A percentile compares a stretch with the other conserved stretches of the same genome.
Evolutionary conservation across 306 rosid species (phyloP).

Genomic region (Canavalia gladiata): DNA sequence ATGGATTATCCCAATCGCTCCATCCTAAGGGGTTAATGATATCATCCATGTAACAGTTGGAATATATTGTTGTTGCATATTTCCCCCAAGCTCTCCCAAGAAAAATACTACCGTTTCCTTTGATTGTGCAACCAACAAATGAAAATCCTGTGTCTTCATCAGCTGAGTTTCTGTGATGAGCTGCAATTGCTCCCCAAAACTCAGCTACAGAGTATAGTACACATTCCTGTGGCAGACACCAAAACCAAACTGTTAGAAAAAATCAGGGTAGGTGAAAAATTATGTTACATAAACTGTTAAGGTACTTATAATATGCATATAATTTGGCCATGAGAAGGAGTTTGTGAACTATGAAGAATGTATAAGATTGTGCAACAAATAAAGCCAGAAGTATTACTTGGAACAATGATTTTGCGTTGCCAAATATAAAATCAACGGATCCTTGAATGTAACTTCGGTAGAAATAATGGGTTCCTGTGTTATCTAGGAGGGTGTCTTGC

Average conservation of each 20-base stretch:
- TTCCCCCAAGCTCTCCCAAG: constrained; percentile 86
- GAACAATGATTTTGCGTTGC: constrained; percentile 67
- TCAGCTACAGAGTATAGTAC: constrained; percentile 59
- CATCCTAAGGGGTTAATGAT: constrained; percentile 68
- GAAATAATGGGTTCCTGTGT: constrained; percentile 69
- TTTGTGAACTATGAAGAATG: neutral
- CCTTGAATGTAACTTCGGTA: constrained; percentile 71
- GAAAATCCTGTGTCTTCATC: constrained; percentile 72
- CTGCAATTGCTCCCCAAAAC: constrained; percentile 78
- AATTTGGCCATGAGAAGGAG: no score
- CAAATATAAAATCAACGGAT: constrained; percentile 70
- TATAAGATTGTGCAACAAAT: neutral
- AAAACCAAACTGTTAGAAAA: constrained; percentile 11
- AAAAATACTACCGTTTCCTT: constrained; percentile 61
- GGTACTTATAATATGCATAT: no score
- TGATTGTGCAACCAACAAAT: constrained; percentile 62
- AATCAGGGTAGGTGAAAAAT: neutral
- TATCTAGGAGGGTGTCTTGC: constrained; percentile 80
- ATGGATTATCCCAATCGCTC: constrained; percentile 67
- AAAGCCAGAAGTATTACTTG: constrained; percentile 48
- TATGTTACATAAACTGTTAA: neutral
- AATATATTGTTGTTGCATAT: constrained; percentile 66
- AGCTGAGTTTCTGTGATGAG: constrained; percentile 69
- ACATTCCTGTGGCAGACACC: constrained; percentile 57
- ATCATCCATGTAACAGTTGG: constrained; percentile 60